Base-by-base conservation (phyloP, 805 yeast genomes). In the Hanseniaspora hatyaiensis region DNA sequence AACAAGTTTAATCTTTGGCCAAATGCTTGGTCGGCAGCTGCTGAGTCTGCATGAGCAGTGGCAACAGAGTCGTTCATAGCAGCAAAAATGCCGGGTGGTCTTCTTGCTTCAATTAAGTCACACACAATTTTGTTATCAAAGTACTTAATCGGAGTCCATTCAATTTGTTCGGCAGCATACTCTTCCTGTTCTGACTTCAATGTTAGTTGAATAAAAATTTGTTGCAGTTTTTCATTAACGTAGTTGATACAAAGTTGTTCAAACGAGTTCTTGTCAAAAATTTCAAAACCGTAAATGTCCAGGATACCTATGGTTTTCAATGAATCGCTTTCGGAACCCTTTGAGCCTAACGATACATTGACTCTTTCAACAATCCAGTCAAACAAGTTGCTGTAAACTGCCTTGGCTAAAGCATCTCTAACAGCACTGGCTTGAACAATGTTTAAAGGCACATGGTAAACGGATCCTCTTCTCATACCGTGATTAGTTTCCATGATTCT, bases 101-200 rank as follows among this genome's bases (percentile, higher is more conserved):
- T 77, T 51, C 77, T 77, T 24, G 85, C 82, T 66, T 92, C 99
- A 59, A 92, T 92, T 60, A 92, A 72, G 57, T 92, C 99, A 69
- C 97, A 92, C 26, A 92, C 98, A 55, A 92, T 81, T 65, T 89
- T 80, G 67, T 92, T 92, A 66, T 92, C 92, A 69, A 92, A 92
- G 65, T 87, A 92, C 53, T 92, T 83, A 59, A 92, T 92, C 19
- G 97, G 97, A 11, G 95, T 85, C 98, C 98, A 92, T 63, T 85
- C 75, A 62, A 92, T 92, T 65, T 86, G 83, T 65, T 92, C 99
- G 55, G 83, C 81, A 30, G 86, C 92, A 59, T 92, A 92, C 61
- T 92, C 97, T 54, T 92, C 98, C 68, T 92, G 98, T 66, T 92
- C 98, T 0, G 96, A 83, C 66, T 92, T 92, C 59, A 92, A 73